Evolutionary conservation across 1,284 basidiomycete genomes (phyloP), one percentile per base, ranked within the genome.

Genomic region (Xerocomus minutiporus): DNA sequence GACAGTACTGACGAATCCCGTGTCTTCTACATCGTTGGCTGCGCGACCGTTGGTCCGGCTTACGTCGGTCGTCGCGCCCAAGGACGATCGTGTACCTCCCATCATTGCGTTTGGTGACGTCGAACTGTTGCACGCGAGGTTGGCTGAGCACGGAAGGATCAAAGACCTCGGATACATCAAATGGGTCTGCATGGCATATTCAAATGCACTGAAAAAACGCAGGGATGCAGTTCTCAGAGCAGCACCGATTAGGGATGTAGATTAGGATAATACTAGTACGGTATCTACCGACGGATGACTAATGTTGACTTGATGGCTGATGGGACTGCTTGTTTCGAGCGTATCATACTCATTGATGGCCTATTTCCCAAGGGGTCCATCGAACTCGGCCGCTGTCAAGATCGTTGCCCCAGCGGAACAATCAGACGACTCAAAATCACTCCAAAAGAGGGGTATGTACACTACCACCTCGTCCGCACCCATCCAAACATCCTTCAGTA

Each of bases 81-180:
- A 79, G 2, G 88, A 89, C 59, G 85, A 88, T 57, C 65, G 73
- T 13, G 83, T 89, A 2, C 84, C 88, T 4, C 87, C 88, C 0
- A 61, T 88, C 17, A 61, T 90, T 25, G 77, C 78, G 11, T 88
- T 88, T 61, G 59, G 67, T 5, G 86, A 90, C 60, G 56, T 89
- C 23, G 84, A 88, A 57, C 51, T 83, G 15, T 68, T 90, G 42
- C 87, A 90, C 61, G 77, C 85, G 52, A 74, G 82, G 34, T 67
- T 88, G 34, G 79, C 82, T 6, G 75, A 73, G 4, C 68, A 64
- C 1, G 72, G 71, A 20, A 67, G 74, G 55, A 42, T 31, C 20
- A 69, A 71, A 25, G 79, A 80, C 15, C 70, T 90, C 36, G 75
- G 70, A 12, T 88, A 82, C 60, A 53, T 90, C 39, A 87, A 80